Conservation (phyloP, 192 early-diverging fungal species). For the Chytriomyces confervae region DNA sequence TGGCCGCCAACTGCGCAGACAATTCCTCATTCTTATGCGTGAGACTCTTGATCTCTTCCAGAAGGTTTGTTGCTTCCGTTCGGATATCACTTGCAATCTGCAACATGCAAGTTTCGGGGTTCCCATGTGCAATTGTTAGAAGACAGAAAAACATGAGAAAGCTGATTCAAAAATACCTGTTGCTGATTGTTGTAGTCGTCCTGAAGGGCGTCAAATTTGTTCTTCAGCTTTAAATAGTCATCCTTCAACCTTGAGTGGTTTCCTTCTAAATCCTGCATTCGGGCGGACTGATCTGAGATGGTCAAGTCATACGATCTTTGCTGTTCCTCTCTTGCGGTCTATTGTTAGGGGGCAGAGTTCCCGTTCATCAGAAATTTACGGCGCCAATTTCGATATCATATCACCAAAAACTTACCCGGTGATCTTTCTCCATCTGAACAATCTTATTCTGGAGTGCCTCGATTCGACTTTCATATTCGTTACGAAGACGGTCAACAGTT, state of each 20-base stretch:
- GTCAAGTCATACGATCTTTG: slow-evolving; percentile 18
- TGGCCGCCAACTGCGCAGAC: slow-evolving; percentile 41
- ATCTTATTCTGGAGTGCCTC: slow-evolving; percentile 28
- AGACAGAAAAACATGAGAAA: slow-evolving; percentile 26
- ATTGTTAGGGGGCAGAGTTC: no score
- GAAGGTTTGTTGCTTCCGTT: slow-evolving; percentile 69
- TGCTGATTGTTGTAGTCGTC: slow-evolving; percentile 78
- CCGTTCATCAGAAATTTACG: no score
- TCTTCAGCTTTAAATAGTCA: slow-evolving; percentile 55
- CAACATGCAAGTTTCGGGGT: slow-evolving; percentile 4
- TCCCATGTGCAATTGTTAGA: neutral
- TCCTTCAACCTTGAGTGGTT: slow-evolving; percentile 46
- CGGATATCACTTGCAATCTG: slow-evolving; percentile 75
- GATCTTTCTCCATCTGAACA: slow-evolving; percentile 34
- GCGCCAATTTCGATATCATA: neutral
- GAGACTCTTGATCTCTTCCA: slow-evolving; percentile 71
- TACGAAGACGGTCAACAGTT: slow-evolving; percentile 31
- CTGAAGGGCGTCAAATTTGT: slow-evolving; percentile 67
- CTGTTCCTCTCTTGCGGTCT: slow-evolving; percentile 21
- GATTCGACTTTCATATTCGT: slow-evolving; percentile 26
- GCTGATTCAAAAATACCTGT: slow-evolving; percentile 53
- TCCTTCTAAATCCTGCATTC: slow-evolving; percentile 32
- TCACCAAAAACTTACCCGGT: slow-evolving; percentile 3
- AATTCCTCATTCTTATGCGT: slow-evolving; percentile 69
- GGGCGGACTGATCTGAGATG: slow-evolving; percentile 19